These are phyloP conservation scores for Paratrimastix pyriformis DNA, from an alignment of 78 protist genomes.

Conservation along the genomic window DNA sequence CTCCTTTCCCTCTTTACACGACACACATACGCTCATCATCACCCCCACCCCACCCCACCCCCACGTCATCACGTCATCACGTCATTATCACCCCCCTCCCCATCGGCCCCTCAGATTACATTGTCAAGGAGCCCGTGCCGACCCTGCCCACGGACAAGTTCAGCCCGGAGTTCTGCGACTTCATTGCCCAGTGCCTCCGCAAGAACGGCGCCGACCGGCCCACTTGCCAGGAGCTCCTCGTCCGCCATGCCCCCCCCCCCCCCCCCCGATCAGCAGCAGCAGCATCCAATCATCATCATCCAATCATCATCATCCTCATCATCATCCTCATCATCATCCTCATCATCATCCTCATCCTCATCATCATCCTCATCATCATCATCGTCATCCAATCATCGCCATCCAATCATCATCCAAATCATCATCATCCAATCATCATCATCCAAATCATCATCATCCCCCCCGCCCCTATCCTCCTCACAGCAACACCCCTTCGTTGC, in stretches of 20 bases:
- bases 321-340: not conserved
- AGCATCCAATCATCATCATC: not conserved
- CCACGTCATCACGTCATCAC: too few relatives aligned
- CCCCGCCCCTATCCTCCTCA: too few relatives aligned
- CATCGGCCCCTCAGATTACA: too few relatives aligned
- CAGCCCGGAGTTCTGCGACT: slow-evolving; percentile 2
- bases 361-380: not conserved
- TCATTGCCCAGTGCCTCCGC: not conserved
- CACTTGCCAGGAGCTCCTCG: not conserved
- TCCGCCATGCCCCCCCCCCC: not conserved
- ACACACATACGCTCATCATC: too few relatives aligned
- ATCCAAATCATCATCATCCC: too few relatives aligned
- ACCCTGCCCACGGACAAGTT: not conserved
- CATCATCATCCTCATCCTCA: not conserved
- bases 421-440: too few relatives aligned
- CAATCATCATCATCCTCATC: not conserved
- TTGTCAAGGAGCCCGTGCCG: slow-evolving; percentile 1
- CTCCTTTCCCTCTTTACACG: too few relatives aligned
- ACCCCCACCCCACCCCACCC: too few relatives aligned
- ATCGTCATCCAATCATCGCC: too few relatives aligned
- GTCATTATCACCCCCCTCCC: too few relatives aligned
- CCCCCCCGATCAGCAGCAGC: not conserved
- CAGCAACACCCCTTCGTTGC: too few relatives aligned
- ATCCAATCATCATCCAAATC: too few relatives aligned
- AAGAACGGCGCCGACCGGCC: not conserved